Percentiles rank a stretch among this genome's conserved stretches.
Conservation (phyloP, 1,284 basidiomycete genomes). For the Ganoderma sinense region DNA sequence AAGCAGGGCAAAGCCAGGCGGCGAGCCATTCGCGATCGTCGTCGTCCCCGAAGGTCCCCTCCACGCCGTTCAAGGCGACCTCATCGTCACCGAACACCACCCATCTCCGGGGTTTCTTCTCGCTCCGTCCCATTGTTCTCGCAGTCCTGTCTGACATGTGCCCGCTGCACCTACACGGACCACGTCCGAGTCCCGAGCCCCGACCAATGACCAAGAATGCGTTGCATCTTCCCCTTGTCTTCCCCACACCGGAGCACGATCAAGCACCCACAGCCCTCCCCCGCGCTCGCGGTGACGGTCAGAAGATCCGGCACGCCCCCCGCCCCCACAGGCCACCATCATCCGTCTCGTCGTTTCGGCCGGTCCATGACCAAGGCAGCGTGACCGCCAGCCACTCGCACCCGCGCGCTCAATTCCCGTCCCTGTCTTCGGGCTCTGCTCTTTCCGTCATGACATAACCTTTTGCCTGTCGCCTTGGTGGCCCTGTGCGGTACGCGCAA, state of each 20-base stretch:
- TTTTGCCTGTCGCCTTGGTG: neutral
- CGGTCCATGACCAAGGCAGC: slow-evolving; percentile 22
- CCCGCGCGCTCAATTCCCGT: slow-evolving; percentile 12
- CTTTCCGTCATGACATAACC: neutral
- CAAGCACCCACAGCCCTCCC: neutral
- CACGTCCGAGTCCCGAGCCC: slow-evolving; percentile 1
- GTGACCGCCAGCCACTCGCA: slow-evolving; percentile 26
- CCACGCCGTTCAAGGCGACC: neutral
- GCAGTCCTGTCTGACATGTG: slow-evolving; percentile 2
- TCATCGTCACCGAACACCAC: slow-evolving; percentile 4
- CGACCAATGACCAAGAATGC: slow-evolving; percentile 1
- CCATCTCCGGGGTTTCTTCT: neutral
- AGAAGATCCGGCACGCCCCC: slow-evolving; percentile 26
- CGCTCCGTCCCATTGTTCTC: neutral
- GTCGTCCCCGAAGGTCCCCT: neutral
- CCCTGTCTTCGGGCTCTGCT: neutral
- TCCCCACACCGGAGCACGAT: slow-evolving; percentile 18
- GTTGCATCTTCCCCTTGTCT: neutral
- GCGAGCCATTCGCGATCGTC: neutral
- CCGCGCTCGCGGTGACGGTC: slow-evolving; percentile 12
- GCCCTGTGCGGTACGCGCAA: neutral
- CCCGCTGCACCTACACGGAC: neutral
- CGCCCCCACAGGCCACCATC: slow-evolving; percentile 11
- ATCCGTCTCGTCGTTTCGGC: slow-evolving; percentile 20
- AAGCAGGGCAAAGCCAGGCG: no score